Evolutionary conservation across 148 eudicot species (phyloP).

Genomic region (Chenopodium album): DNA sequence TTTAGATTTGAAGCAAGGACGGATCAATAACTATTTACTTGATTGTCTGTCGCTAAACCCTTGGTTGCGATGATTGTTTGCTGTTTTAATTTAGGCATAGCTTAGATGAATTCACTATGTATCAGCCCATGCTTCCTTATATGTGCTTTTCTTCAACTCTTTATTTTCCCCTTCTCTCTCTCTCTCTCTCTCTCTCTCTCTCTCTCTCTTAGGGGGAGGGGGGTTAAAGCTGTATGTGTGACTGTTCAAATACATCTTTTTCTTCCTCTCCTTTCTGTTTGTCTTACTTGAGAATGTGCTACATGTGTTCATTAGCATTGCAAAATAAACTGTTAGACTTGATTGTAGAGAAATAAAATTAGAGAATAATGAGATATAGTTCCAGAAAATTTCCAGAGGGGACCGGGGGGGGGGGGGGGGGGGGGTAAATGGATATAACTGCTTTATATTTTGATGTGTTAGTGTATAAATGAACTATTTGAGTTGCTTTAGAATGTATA

Average conservation of each 20-base stretch:
- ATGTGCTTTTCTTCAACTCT: not conserved
- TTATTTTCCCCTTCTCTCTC: not conserved
- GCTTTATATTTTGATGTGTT: not conserved
- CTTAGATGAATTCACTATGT: not conserved
- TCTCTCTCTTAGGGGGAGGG: too few species aligned
- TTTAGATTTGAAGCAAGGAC: too few species aligned
- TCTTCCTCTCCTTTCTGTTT: not conserved
- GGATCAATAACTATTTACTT: too few species aligned
- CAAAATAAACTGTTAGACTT: not conserved
- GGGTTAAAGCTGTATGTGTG: too few species aligned
- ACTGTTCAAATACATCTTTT: too few species aligned
- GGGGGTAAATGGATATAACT: not conserved
- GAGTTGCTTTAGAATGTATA: slow-evolving; percentile 1
- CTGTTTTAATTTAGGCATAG: not conserved
- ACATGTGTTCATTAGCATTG: not conserved
- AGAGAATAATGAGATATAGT: not conserved
- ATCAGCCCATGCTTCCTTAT: not conserved
- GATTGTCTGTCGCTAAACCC: too few species aligned
- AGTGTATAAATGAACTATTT: not conserved
- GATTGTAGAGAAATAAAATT: not conserved
- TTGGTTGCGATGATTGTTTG: too few species aligned
- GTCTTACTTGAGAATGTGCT: not conserved
- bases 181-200: too few species aligned
- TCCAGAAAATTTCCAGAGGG: not conserved
- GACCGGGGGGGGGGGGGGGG: too few species aligned